These are phyloP conservation scores for Tephrocybe sp. DNA, from an alignment of 768 basidiomycete species.

Conservation along the genomic window DNA sequence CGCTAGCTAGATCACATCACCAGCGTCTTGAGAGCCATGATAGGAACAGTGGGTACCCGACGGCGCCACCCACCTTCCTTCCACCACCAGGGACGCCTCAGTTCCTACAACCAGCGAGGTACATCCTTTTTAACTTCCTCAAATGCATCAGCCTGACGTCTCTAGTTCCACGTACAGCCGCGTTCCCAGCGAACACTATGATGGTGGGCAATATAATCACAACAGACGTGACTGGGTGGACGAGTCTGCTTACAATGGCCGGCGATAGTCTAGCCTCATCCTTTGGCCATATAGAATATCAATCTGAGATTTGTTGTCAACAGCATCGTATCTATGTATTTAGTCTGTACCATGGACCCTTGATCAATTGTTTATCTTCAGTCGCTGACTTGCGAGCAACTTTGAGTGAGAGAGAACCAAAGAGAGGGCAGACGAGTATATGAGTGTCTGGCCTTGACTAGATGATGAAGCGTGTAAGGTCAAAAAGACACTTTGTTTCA, in stretches of 20 bases:
- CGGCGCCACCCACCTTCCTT: slow-evolving; percentile 14
- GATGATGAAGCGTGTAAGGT: too few species aligned
- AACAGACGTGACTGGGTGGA: slow-evolving; percentile 47
- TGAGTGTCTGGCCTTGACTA: too few species aligned
- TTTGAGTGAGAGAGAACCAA: too few species aligned
- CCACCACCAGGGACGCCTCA: slow-evolving; percentile 14
- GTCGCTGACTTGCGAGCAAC: too few species aligned
- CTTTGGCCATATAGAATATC: neutral
- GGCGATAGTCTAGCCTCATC: slow-evolving; percentile 13
- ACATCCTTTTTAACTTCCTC: slow-evolving; percentile 14
- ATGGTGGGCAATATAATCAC: slow-evolving; percentile 11
- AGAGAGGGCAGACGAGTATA: too few species aligned
- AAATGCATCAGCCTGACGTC: neutral
- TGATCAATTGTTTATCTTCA: neutral
- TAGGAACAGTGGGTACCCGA: slow-evolving; percentile 18
- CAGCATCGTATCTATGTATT: neutral
- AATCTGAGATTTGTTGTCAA: neutral
- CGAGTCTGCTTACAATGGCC: slow-evolving; percentile 41
- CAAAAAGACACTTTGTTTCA: too few species aligned
- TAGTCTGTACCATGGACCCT: neutral
- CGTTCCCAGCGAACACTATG: slow-evolving; percentile 26
- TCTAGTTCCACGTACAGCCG: slow-evolving; percentile 22
- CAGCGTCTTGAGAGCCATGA: slow-evolving; percentile 22
- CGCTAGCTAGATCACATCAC: slow-evolving; percentile 14
- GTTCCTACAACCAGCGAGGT: slow-evolving; percentile 18